These are phyloP conservation scores for Calophaca sinica DNA, from an alignment of 306 rosid genomes.

Conservation along the genomic window DNA sequence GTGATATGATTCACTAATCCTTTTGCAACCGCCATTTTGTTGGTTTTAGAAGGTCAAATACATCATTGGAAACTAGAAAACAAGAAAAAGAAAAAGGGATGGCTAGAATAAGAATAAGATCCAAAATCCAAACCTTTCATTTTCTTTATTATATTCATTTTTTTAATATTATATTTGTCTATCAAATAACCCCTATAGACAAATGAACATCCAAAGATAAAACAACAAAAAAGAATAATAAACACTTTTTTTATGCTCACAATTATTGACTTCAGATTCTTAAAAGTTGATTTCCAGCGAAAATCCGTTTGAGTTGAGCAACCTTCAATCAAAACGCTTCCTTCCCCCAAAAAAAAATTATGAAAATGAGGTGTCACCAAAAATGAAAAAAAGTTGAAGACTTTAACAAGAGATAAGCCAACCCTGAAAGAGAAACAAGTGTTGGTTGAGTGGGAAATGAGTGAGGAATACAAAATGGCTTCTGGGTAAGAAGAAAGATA, in stretches of 20 bases:
- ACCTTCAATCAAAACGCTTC: slow-evolving; percentile 31
- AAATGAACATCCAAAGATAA: slow-evolving; percentile 48
- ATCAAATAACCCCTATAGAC: slow-evolving; percentile 41
- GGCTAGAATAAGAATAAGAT: slow-evolving; percentile 51
- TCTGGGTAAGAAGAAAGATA: slow-evolving; percentile 15
- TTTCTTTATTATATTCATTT: slow-evolving; percentile 26
- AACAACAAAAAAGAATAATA: slow-evolving; percentile 45
- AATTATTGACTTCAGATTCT: slow-evolving; percentile 34
- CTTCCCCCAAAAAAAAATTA: slow-evolving; percentile 7
- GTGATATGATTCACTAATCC: slow-evolving; percentile 41
- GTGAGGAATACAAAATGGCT: slow-evolving; percentile 35
- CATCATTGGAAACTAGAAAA: slow-evolving; percentile 53
- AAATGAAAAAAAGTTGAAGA: slow-evolving; percentile 25
- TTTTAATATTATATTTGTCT: slow-evolving; percentile 33
- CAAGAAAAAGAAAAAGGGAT: slow-evolving; percentile 22
- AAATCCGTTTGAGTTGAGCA: slow-evolving; percentile 19
- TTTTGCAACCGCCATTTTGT: slow-evolving; percentile 48
- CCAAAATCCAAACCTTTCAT: slow-evolving; percentile 48
- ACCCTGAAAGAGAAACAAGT: slow-evolving; percentile 33
- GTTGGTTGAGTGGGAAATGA: slow-evolving; percentile 14
- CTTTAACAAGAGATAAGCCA: slow-evolving; percentile 9
- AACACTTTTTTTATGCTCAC: slow-evolving; percentile 21
- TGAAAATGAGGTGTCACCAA: slow-evolving; percentile 9
- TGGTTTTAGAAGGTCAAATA: slow-evolving; percentile 53
- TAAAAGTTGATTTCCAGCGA: slow-evolving; percentile 44